Conservation (phyloP, 2,329 filamentous ascomycete species). For the Drechslerella dactyloides region DNA sequence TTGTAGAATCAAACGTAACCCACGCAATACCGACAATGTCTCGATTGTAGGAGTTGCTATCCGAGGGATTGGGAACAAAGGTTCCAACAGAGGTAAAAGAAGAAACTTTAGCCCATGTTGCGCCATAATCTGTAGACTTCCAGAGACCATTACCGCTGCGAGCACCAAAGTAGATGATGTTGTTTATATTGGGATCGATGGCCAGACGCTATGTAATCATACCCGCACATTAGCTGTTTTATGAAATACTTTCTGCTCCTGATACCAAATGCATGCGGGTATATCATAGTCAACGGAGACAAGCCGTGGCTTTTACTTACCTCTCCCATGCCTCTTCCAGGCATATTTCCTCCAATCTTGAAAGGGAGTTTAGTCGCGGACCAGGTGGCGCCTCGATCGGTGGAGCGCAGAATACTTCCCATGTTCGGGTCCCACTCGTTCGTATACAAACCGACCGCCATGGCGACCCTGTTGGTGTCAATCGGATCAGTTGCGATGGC, state of each 20-base stretch:
- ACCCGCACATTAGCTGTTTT: no score
- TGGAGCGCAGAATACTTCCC: constrained; percentile 65
- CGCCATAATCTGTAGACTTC: constrained; percentile 66
- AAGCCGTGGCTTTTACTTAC: constrained; percentile 16
- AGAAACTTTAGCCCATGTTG: constrained; percentile 64
- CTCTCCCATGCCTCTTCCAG: constrained; percentile 66
- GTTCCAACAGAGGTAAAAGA: constrained; percentile 64
- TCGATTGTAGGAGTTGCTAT: constrained; percentile 60
- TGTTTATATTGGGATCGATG: constrained; percentile 66
- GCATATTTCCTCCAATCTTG: constrained; percentile 70
- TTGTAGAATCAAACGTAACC: constrained; percentile 65
- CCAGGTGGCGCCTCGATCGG: constrained; percentile 65
- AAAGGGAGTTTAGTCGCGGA: constrained; percentile 63
- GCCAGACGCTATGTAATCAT: constrained; percentile 64
- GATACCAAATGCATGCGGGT: no score
- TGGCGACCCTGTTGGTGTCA: constrained; percentile 63
- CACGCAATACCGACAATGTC: constrained; percentile 64
- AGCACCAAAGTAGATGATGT: constrained; percentile 67
- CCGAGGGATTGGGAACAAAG: constrained; percentile 61
- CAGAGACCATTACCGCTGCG: constrained; percentile 67
- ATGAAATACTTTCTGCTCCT: no score
- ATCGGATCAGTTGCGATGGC: constrained; percentile 66
- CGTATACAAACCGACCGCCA: constrained; percentile 66
- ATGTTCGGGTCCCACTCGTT: constrained; percentile 67
- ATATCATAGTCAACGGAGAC: no score